Base-by-base conservation (phyloP, 108 stramenopile genomes). In the Pseudonitzschia multistriata region DNA sequence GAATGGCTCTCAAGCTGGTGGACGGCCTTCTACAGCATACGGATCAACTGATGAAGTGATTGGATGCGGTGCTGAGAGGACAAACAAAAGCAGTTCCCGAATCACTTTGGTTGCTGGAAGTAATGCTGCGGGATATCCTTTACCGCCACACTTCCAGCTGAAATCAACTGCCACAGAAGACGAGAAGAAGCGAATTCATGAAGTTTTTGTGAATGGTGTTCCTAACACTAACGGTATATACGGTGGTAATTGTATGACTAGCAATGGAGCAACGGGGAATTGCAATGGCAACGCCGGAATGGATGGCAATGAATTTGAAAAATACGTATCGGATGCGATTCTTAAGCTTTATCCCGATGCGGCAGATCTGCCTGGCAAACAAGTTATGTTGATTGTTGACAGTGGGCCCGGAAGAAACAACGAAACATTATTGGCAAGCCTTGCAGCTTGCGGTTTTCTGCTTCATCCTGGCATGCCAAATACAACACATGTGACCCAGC, bases 91-190 rank as follows among this genome's bases (percentile, higher is more conserved):
- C 27, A 22, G 42, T 24, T 55, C 28, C 52, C 28, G 49, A n/a
- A 17, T 5, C 11, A 68, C 67, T 17, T 35, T 68, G 6, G 29
- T 68, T 68, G 39, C 49, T 30, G 49, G 67, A 33, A 53, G 49
- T 55, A 68, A 53, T 28, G 52, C 11, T 53, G 45, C 21, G 37
- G 72, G 72, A 3, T 47, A 72, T 28, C 48, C 50, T 36, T 3
- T 72, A 6, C 72, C 72, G 15, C 62, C 62, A 17, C 72, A 72
- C 50, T 54, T 50, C 15, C 63, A 64, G 24, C 49, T 65, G 21
- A 36, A 48, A 31, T 49, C n/a, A 7, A 15, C 17, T 19, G 62
- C 68, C 3, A 71, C 29, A 35, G 31, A 34, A 21, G 30, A 35
- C 8, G n/a, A 6, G 28, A 15, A 7, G 25, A 61, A 34, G 13